Evolutionary conservation across 2,329 filamentous ascomycete species (phyloP).

Genomic region (Knoxdaviesia proteae): DNA sequence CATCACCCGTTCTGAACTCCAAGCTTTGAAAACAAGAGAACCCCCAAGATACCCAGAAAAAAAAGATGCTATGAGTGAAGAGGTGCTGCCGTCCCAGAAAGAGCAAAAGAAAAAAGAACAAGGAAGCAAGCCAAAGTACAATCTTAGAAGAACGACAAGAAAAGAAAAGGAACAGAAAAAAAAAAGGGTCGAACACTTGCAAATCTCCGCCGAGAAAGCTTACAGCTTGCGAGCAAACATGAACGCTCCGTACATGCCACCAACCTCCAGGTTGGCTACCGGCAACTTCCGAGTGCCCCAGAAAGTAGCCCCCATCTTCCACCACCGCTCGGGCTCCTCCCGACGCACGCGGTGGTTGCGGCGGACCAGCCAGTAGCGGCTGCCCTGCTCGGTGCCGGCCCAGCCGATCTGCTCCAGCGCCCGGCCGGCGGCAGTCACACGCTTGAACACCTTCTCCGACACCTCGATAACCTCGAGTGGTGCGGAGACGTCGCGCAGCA

Average conservation of each 20-base stretch:
- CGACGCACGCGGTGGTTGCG: conserved; percentile 14
- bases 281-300: conserved; percentile 85
- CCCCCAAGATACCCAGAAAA: neutral
- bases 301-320: conserved; percentile 71
- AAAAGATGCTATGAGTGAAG: neutral
- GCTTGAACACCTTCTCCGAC: conserved; percentile 43
- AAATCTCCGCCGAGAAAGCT: conserved; percentile 4
- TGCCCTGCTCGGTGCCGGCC: conserved; percentile 48
- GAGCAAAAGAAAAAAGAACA: neutral
- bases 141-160: neutral
- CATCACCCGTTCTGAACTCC: neutral
- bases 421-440: conserved; percentile 40
- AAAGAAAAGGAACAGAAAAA: neutral
- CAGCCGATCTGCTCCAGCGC: conserved; percentile 44
- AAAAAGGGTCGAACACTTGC: conserved; percentile 1
- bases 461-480: conserved; percentile 63
- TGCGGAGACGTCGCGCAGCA: conserved; percentile 37
- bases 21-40: neutral
- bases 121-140: neutral
- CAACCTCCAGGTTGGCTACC: conserved; percentile 77
- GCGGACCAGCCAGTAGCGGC: conserved; percentile 46
- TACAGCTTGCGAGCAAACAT: conserved; percentile 41
- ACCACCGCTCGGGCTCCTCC: conserved; percentile 34
- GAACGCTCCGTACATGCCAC: conserved; percentile 70
- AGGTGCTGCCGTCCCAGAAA: neutral